Conservation (phyloP, 2,329 filamentous ascomycete genomes). For the Chaetomiaceae sp. region DNA sequence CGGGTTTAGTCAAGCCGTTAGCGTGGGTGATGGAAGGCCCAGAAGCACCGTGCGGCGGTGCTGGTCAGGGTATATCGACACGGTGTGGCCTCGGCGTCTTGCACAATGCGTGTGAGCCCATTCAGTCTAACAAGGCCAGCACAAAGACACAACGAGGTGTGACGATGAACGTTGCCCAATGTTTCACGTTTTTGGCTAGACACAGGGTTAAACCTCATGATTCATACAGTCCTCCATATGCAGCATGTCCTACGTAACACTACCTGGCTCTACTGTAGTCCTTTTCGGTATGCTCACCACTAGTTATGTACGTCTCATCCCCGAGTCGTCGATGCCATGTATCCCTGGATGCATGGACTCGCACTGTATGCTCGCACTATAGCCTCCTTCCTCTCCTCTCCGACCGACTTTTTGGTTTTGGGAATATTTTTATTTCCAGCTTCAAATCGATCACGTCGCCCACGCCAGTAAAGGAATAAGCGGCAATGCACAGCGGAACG, state of each 20-base stretch:
- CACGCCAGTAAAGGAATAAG: not conserved
- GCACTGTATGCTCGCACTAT: slow-evolving; percentile 6
- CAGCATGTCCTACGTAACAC: no score
- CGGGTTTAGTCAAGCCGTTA: no score
- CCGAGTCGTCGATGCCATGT: not conserved
- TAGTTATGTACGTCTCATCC: not conserved
- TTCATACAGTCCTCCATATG: not conserved
- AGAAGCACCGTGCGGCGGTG: not conserved
- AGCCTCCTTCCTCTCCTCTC: not conserved
- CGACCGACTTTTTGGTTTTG: not conserved
- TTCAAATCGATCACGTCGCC: not conserved
- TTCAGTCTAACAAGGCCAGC: not conserved
- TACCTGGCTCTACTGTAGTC: no score
- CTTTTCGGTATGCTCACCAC: no score
- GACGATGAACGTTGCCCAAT: no score
- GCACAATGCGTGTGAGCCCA: no score
- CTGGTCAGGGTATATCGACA: not conserved
- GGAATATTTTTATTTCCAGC: not conserved
- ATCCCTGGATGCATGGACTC: not conserved
- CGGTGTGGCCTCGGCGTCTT: not conserved
- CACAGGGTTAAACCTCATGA: no score
- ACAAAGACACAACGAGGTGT: not conserved
- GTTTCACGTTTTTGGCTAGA: no score
- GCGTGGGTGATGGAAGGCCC: no score
- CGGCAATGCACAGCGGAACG: slow-evolving; percentile 10